These are phyloP conservation scores for Tricholoma terreum DNA, from an alignment of 768 basidiomycete genomes.

Conservation along the genomic window DNA sequence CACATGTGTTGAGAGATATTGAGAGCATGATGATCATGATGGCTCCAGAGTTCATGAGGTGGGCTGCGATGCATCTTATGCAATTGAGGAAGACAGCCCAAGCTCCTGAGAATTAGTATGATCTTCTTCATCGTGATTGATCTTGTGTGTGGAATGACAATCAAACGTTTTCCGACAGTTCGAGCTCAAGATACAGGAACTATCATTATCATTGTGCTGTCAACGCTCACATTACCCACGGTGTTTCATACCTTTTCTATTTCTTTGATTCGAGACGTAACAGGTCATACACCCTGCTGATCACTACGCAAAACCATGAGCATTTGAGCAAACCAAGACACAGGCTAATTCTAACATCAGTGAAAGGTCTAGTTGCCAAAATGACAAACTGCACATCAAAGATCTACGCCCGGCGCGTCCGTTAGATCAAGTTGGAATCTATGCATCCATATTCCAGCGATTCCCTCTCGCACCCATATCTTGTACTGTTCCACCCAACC, in stretches of 20 bases:
- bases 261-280: too few species aligned
- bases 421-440: conserved; percentile 2
- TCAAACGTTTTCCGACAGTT: background rate
- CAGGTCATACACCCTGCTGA: too few species aligned
- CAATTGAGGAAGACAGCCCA: background rate
- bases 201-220: too few species aligned
- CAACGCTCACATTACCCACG: too few species aligned
- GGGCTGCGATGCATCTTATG: conserved; percentile 18
- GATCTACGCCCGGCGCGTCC: background rate
- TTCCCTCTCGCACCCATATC: background rate
- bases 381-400: too few species aligned
- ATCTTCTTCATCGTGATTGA: background rate
- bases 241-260: too few species aligned
- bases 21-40: conserved; percentile 27
- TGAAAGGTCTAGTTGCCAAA: too few species aligned
- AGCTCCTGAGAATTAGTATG: background rate
- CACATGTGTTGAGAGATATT: conserved; percentile 21
- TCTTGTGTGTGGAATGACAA: background rate
- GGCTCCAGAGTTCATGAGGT: conserved; percentile 22
- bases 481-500: conserved; percentile 17
- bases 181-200: background rate
- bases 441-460: background rate
- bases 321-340: too few species aligned
- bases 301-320: too few species aligned
- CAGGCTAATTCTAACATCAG: too few species aligned